These are phyloP conservation scores for Neonectria ditissima DNA, from an alignment of 2,329 filamentous ascomycete species.

Conservation along the genomic window DNA sequence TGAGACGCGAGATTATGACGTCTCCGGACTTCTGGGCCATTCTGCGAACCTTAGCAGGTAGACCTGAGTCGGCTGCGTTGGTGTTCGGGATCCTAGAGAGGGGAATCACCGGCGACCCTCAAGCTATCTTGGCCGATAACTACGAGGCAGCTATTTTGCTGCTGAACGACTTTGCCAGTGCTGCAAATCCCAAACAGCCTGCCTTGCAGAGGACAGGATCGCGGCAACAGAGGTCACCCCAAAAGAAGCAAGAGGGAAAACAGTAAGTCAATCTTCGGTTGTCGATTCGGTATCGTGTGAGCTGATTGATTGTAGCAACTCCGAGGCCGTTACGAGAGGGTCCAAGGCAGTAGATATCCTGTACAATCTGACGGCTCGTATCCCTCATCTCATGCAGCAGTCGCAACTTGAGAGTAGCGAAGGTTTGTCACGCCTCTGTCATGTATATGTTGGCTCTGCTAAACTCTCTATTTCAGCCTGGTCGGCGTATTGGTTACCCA, in stretches of 20 bases:
- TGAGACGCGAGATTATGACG: conserved; percentile 93
- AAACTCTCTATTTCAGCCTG: conserved; percentile 72
- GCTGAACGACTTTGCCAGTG: conserved; percentile 89
- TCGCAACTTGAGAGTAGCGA: conserved; percentile 91
- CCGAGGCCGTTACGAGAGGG: conserved; percentile 77
- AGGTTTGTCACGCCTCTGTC: conserved; percentile 61
- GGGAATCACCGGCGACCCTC: conserved; percentile 78
- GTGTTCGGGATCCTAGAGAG: conserved; percentile 91
- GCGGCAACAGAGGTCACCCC: conserved; percentile 51
- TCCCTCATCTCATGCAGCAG: conserved; percentile 89
- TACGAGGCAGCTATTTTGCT: conserved; percentile 89
- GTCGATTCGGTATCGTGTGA: neutral
- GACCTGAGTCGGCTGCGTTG: conserved; percentile 76
- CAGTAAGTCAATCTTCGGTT: conserved; percentile 35
- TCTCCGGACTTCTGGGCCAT: conserved; percentile 98
- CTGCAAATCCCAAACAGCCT: conserved; percentile 77
- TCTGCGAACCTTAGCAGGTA: conserved; percentile 77
- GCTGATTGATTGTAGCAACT: conserved; percentile 40
- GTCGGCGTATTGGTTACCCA: conserved; percentile 97
- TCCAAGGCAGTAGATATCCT: conserved; percentile 85
- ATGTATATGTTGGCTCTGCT: neutral
- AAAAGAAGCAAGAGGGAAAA: conserved; percentile 42
- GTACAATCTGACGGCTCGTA: conserved; percentile 82
- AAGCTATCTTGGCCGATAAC: conserved; percentile 92
- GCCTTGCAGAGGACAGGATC: conserved; percentile 76